Conservation (phyloP, 2,329 filamentous ascomycete genomes). For the Trichoderma breve region DNA sequence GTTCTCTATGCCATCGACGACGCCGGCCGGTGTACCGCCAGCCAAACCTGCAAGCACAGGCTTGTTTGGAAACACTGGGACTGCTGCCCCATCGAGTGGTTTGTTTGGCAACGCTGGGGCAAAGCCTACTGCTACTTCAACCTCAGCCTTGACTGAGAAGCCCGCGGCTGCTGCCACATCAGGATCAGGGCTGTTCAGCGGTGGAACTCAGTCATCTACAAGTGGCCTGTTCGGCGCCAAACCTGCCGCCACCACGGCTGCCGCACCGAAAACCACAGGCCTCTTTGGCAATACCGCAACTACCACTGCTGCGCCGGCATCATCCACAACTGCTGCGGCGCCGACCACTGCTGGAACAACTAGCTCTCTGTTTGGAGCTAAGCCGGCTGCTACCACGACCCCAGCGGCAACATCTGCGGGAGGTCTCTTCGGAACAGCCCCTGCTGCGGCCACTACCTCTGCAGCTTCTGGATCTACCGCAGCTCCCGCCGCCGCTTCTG, state of each 20-base stretch:
- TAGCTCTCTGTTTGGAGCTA: slow-evolving; percentile 41
- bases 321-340: slow-evolving; percentile 28
- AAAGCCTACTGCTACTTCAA: slow-evolving; percentile 24
- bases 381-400: slow-evolving; percentile 36
- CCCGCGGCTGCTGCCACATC: slow-evolving; percentile 25
- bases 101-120: slow-evolving; percentile 28
- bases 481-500: slow-evolving; percentile 28
- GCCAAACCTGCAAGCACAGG: slow-evolving; percentile 28
- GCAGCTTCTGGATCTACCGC: slow-evolving; percentile 27
- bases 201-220: slow-evolving; percentile 30
- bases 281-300: slow-evolving; percentile 29
- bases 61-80: slow-evolving; percentile 17
- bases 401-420: slow-evolving; percentile 37
- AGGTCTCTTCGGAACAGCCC: slow-evolving; percentile 36
- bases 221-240: slow-evolving; percentile 26
- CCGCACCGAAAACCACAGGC: slow-evolving; percentile 25
- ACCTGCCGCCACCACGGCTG: slow-evolving; percentile 24
- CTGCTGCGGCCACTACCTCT: slow-evolving; percentile 28
- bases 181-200: slow-evolving; percentile 32
- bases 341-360: slow-evolving; percentile 26
- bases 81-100: slow-evolving; percentile 22
- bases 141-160: slow-evolving; percentile 7
- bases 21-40: slow-evolving; percentile 55
- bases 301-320: slow-evolving; percentile 24
- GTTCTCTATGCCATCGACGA: slow-evolving; percentile 51